phyloP scores from a whole-genome alignment of 352 stramenopile genomes.

The Pythium phragmitis region DNA sequence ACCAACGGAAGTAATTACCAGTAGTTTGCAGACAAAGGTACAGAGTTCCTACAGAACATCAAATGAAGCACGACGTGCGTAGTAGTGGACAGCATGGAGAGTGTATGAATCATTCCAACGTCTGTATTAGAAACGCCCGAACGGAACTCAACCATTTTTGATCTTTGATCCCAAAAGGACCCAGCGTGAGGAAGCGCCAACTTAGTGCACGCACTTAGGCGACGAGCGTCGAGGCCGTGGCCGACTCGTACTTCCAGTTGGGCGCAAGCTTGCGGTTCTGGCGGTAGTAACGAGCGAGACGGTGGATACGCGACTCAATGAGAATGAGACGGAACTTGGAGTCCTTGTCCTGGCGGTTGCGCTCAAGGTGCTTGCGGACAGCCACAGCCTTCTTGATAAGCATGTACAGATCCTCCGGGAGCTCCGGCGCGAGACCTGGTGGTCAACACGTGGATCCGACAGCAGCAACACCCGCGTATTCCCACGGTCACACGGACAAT shows the following conservation, averaged over 20 bases:
- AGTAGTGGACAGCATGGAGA: neutral
- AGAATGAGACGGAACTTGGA: constrained; percentile 99
- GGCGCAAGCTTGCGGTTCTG: constrained; percentile 98
- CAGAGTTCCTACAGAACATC: neutral
- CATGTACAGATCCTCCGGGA: constrained; percentile 99
- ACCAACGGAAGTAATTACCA: neutral
- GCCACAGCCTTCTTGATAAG: constrained; percentile 99
- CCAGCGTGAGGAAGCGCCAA: constrained; percentile 1
- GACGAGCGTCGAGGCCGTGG: constrained; percentile 98
- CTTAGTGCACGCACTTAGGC: constrained; percentile 84
- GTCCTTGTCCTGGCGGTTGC: constrained; percentile 99
- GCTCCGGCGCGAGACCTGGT: constrained; percentile 94
- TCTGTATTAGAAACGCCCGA: constrained; percentile 8
- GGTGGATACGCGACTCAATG: constrained; percentile 99
- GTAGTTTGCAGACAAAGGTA: neutral
- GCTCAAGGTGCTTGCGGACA: constrained; percentile 99
- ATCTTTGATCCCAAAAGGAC: constrained; percentile 23
- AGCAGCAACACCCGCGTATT: constrained; percentile 64
- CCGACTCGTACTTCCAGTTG: constrained; percentile 99
- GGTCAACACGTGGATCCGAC: constrained; percentile 10
- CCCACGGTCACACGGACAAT: constrained; percentile 76
- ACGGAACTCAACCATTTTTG: constrained; percentile 24
- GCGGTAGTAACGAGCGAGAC: constrained; percentile 98
- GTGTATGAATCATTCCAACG: constrained; percentile 12
- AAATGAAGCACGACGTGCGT: neutral